phyloP scores from a whole-genome alignment of 176 grass and related monocot genomes.

The Canna indica region DNA sequence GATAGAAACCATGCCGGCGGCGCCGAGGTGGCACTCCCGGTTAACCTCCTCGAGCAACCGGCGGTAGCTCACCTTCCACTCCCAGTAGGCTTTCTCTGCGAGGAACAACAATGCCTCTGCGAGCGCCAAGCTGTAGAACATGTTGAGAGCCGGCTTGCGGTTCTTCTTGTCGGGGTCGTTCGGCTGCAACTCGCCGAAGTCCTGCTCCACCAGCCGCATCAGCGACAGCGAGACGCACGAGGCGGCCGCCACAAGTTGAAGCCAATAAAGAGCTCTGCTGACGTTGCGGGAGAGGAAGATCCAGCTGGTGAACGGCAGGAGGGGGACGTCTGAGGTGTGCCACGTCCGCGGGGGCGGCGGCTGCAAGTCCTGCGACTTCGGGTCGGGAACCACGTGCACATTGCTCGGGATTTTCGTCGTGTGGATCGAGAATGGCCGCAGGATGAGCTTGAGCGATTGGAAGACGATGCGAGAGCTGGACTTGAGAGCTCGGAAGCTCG shows the following conservation, averaged over 20 bases:
- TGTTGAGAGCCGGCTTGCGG: conserved; percentile 37
- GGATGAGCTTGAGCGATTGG: conserved; percentile 41
- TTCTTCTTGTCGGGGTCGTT: conserved; percentile 7
- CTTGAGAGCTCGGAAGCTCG: conserved; percentile 40
- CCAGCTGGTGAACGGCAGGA: conserved; percentile 5
- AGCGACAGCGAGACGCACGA: conserved; percentile 30
- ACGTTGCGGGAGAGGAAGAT: conserved; percentile 26
- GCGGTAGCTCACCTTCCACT: conserved; percentile 63
- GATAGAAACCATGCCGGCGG: conserved; percentile 3
- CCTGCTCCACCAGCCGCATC: conserved; percentile 21
- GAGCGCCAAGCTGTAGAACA: conserved; percentile 61
- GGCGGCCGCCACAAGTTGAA: conserved; percentile 26
- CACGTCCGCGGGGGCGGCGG: conserved; percentile 3
- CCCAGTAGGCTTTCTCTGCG: conserved; percentile 61
- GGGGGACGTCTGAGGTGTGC: conserved; percentile 13
- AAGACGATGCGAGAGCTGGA: conserved; percentile 37
- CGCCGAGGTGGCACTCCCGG: conserved; percentile 36
- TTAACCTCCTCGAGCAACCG: conserved; percentile 56
- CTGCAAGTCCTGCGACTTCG: not conserved
- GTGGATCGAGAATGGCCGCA: conserved; percentile 15
- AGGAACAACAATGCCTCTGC: conserved; percentile 49
- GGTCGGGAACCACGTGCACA: not conserved
- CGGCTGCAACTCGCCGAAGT: conserved; percentile 12
- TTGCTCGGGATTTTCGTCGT: conserved; percentile 14
- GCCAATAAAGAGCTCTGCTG: conserved; percentile 21